Percentiles rank a stretch among this genome's conserved stretches.
phyloP scores from a whole-genome alignment of 306 rosid genomes.

The Cicer pinnatifidum region DNA sequence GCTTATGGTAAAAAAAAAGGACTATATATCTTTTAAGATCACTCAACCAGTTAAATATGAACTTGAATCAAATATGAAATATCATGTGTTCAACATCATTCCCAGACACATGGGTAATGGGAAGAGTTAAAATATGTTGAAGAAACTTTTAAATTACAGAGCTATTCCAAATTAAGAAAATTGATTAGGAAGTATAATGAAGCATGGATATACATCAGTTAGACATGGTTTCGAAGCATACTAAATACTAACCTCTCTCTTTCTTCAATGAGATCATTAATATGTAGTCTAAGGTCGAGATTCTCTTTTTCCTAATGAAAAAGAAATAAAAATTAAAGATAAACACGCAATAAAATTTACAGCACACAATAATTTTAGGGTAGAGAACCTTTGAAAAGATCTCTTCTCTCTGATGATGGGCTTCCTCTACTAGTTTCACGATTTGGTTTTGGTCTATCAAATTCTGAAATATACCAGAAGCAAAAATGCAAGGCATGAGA shows the following conservation, averaged over 20 bases:
- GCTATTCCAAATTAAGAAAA: slow-evolving; percentile 39
- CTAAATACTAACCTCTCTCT: slow-evolving; percentile 66
- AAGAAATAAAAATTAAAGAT: slow-evolving; percentile 23
- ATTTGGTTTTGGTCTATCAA: slow-evolving; percentile 78
- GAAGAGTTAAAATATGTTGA: slow-evolving; percentile 13
- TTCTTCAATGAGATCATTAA: slow-evolving; percentile 70
- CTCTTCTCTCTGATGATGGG: slow-evolving; percentile 68
- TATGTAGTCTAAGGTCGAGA: slow-evolving; percentile 58
- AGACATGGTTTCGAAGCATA: slow-evolving; percentile 28
- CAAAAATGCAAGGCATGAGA: slow-evolving; percentile 46
- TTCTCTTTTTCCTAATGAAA: slow-evolving; percentile 73
- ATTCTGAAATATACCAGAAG: slow-evolving; percentile 55
- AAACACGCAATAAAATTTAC: background rate
- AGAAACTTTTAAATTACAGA: slow-evolving; percentile 39
- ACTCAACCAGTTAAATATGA: background rate
- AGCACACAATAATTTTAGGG: slow-evolving; percentile 13
- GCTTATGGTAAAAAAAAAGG: background rate
- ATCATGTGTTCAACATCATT: background rate
- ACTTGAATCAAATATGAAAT: background rate
- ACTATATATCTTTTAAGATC: background rate
- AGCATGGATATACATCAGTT: slow-evolving; percentile 23
- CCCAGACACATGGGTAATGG: background rate
- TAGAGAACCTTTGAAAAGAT: slow-evolving; percentile 62
- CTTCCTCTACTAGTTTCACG: slow-evolving; percentile 70
- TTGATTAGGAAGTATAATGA: slow-evolving; percentile 13